Conservation (phyloP, 2,329 filamentous ascomycete genomes). For the Aciculosporium take region DNA sequence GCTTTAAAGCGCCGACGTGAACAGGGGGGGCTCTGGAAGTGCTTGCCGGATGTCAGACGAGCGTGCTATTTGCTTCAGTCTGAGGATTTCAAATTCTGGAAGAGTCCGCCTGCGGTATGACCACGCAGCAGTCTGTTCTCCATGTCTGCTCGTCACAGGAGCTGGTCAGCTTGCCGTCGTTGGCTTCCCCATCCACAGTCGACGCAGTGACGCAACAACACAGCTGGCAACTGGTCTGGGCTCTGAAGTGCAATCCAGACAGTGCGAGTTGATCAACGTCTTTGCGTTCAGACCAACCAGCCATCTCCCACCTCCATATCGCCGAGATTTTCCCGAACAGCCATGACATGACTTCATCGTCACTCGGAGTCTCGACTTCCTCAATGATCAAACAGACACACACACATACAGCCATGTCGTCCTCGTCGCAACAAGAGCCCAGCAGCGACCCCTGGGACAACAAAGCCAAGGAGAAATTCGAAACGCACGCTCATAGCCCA, state of each 20-base stretch:
- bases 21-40: not conserved
- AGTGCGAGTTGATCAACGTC: too few relatives aligned
- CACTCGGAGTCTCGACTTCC: not conserved
- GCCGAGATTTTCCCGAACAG: constrained; percentile 10
- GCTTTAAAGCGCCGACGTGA: not conserved
- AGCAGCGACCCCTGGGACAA: constrained; percentile 36
- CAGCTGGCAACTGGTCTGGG: too few relatives aligned
- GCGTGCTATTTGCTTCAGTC: too few relatives aligned
- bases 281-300: too few relatives aligned
- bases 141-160: too few relatives aligned
- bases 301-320: not conserved
- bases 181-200: too few relatives aligned
- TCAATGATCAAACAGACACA: not conserved
- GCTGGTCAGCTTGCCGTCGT: too few relatives aligned
- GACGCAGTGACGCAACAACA: too few relatives aligned
- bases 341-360: constrained; percentile 4
- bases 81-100: too few relatives aligned
- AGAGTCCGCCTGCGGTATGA: not conserved
- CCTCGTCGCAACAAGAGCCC: constrained; percentile 4
- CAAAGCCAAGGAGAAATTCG: constrained; percentile 48
- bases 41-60: not conserved
- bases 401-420: constrained; percentile 1
- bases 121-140: too few relatives aligned
- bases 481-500: constrained; percentile 37
- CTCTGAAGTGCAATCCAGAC: too few relatives aligned